These are phyloP conservation scores for Plasmopara halstedii DNA, from an alignment of 352 stramenopile genomes.

Conservation along the genomic window DNA sequence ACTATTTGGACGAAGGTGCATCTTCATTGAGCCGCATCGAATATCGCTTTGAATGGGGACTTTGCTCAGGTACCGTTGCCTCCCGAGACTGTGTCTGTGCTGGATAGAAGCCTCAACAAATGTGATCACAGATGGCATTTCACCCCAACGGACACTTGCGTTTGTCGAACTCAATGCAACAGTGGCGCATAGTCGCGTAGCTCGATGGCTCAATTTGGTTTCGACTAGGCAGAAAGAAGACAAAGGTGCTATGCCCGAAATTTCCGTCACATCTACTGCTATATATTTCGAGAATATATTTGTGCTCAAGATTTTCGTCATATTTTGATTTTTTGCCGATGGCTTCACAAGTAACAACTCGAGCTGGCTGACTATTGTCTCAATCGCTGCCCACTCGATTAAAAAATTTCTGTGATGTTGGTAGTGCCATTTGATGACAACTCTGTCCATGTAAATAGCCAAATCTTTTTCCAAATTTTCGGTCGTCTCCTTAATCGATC, in stretches of 20 bases:
- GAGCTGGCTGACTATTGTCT: constrained; percentile 27
- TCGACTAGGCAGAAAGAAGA: constrained; percentile 19
- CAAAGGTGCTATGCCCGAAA: constrained; percentile 15
- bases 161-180: constrained; percentile 24
- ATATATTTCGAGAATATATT: constrained; percentile 23
- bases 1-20: constrained; percentile 17
- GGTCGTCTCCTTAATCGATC: constrained; percentile 12
- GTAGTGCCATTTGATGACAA: constrained; percentile 30
- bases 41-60: constrained; percentile 23
- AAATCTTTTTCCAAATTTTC: constrained; percentile 24
- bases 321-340: constrained; percentile 10
- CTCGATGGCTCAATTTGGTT: constrained; percentile 15
- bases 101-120: constrained; percentile 12
- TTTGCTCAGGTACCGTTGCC: constrained; percentile 19
- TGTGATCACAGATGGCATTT: constrained; percentile 7
- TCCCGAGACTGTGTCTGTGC: constrained; percentile 17
- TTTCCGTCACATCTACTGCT: constrained; percentile 18
- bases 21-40: constrained; percentile 9
- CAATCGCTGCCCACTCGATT: constrained; percentile 18
- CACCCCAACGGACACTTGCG: constrained; percentile 19
- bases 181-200: constrained; percentile 20
- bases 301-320: constrained; percentile 17
- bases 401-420: constrained; percentile 23
- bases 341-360: constrained; percentile 26
- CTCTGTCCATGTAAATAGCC: constrained; percentile 20